Evolutionary conservation across 2,329 filamentous ascomycete species (phyloP).

Genomic region (Epichloe gansuensis): DNA sequence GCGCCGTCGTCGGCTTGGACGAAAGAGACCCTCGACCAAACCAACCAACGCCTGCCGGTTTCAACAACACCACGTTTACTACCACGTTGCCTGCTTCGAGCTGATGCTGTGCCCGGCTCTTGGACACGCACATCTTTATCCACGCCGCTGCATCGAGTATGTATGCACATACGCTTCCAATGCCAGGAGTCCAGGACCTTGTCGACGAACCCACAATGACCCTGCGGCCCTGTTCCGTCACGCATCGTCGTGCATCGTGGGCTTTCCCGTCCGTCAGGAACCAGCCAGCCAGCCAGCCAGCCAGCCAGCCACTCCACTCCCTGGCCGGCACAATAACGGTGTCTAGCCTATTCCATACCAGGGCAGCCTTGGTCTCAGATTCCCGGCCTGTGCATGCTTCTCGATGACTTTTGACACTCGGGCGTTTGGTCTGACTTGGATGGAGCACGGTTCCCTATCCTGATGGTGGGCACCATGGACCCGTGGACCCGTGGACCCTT

Average conservation of each 20-base stretch:
- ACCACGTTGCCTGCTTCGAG: background rate
- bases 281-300: background rate
- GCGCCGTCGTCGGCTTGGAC: background rate
- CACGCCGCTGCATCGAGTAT: background rate
- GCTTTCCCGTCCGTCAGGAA: background rate
- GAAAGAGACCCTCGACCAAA: background rate
- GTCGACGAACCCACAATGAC: background rate
- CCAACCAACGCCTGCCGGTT: background rate
- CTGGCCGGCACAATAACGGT: background rate
- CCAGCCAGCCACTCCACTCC: constrained; percentile 1
- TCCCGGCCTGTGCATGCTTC: constrained; percentile 8
- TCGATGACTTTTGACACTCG: constrained; percentile 8
- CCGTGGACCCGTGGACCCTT: constrained; percentile 1
- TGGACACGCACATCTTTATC: background rate
- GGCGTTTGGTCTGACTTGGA: background rate
- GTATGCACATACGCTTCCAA: background rate
- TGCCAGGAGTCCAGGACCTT: background rate
- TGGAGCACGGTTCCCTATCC: constrained; percentile 5
- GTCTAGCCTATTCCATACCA: constrained; percentile 1
- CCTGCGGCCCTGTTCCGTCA: background rate
- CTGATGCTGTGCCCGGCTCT: background rate
- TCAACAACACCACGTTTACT: constrained; percentile 2
- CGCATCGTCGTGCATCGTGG: background rate
- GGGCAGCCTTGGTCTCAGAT: constrained; percentile 11
- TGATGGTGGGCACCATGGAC: constrained; percentile 4